Evolutionary conservation across 2,329 filamentous ascomycete species (phyloP).

Genomic region (Clonostachys byssicola): DNA sequence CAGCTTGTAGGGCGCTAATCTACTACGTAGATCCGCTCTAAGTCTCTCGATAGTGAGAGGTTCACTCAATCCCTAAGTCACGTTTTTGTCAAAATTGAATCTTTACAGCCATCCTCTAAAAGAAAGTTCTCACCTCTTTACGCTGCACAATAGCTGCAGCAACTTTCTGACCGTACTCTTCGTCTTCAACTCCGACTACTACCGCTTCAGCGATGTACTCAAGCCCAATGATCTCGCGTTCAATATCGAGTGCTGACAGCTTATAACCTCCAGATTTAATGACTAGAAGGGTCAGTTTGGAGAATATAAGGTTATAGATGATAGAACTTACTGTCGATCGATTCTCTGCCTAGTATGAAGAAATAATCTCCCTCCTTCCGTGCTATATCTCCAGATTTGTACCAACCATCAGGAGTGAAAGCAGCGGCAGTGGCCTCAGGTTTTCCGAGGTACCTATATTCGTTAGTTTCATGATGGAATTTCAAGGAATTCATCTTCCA

Average conservation of each 20-base stretch:
- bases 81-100: not conserved
- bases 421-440: not conserved
- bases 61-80: not conserved
- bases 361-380: not conserved
- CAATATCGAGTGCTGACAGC: not conserved
- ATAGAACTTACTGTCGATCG: not conserved
- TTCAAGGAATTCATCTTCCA: not conserved
- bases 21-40: not conserved
- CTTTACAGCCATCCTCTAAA: too few species aligned
- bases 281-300: not conserved
- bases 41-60: not conserved
- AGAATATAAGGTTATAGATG: not conserved
- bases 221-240: not conserved
- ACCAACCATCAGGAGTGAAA: not conserved
- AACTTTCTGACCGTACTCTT: not conserved
- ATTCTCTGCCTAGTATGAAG: not conserved
- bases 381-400: not conserved
- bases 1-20: not conserved
- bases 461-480: not conserved
- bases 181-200: not conserved
- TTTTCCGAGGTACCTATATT: not conserved
- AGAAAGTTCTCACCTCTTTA: not conserved
- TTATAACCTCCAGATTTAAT: constrained; percentile 1
- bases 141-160: not conserved
- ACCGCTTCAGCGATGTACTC: not conserved